A percentile compares a stretch with the other conserved stretches of the same genome.
Conservation (phyloP, 1,139 yeast species). For the Yamadazyma atmosphaerica region DNA sequence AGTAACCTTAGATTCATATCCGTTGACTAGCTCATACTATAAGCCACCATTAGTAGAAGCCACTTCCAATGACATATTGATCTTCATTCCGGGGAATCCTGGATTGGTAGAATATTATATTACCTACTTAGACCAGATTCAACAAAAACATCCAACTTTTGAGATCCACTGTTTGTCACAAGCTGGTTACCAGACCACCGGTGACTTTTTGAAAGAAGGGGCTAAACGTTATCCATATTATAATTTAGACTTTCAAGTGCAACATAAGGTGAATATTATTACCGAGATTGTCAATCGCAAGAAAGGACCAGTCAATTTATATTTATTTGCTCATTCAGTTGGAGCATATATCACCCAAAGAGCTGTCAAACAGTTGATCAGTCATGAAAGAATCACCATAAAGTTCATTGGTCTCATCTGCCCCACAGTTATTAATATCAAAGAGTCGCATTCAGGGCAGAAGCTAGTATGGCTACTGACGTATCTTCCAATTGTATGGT, state of each 20-base stretch:
- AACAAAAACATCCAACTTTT: constrained; percentile 39
- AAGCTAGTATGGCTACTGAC: constrained; percentile 30
- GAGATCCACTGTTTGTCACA: constrained; percentile 59
- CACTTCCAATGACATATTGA: constrained; percentile 26
- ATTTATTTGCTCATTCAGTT: constrained; percentile 60
- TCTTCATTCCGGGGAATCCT: constrained; percentile 71
- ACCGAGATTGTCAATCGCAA: constrained; percentile 23
- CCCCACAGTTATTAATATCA: constrained; percentile 63
- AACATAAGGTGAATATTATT: constrained; percentile 48
- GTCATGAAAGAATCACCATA: constrained; percentile 18
- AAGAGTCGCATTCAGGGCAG: constrained; percentile 51
- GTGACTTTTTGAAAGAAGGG: constrained; percentile 13
- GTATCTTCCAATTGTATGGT: constrained; percentile 32
- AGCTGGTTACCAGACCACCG: constrained; percentile 48
- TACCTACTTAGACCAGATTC: constrained; percentile 48
- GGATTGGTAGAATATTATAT: constrained; percentile 61
- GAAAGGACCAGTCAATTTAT: constrained; percentile 31
- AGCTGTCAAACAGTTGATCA: constrained; percentile 31
- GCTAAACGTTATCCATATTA: constrained; percentile 22
- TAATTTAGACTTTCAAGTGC: constrained; percentile 50
- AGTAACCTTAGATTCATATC: constrained; percentile 19
- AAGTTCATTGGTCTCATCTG: constrained; percentile 59
- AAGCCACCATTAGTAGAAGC: constrained; percentile 15
- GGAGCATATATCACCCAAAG: constrained; percentile 61
- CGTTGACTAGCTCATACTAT: constrained; percentile 30